These are phyloP conservation scores for Tricholoma bakamatsutake DNA, from an alignment of 768 basidiomycete genomes.

Conservation along the genomic window DNA sequence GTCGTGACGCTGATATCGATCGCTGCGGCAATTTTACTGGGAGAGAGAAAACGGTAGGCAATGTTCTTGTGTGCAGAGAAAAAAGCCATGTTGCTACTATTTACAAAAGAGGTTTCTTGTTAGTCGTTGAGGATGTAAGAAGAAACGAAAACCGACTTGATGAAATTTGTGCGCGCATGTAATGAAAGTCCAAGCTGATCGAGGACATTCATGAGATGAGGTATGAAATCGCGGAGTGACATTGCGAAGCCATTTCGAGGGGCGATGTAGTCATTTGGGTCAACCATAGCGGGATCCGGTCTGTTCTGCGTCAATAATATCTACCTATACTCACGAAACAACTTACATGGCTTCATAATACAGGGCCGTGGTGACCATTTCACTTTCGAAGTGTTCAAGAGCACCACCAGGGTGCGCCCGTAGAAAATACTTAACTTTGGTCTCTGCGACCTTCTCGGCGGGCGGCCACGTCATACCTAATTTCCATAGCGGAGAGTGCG, in stretches of 20 bases:
- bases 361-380: constrained; percentile 71
- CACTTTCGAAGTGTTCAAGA: constrained; percentile 80
- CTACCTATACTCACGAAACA: not conserved
- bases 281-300: constrained; percentile 71
- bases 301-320: constrained; percentile 29
- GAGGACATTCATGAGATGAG: constrained; percentile 75
- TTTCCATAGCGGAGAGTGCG: constrained; percentile 70
- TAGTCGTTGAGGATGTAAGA: constrained; percentile 1
- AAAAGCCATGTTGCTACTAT: constrained; percentile 68
- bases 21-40: constrained; percentile 75
- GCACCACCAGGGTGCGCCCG: constrained; percentile 83
- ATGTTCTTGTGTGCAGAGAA: constrained; percentile 81
- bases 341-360: constrained; percentile 85
- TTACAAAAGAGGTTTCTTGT: not conserved
- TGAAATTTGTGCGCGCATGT: constrained; percentile 75
- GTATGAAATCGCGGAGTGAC: constrained; percentile 74
- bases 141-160: constrained; percentile 47
- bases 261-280: constrained; percentile 73
- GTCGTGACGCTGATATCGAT: constrained; percentile 81
- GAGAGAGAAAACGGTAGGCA: constrained; percentile 84
- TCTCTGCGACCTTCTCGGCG: constrained; percentile 58
- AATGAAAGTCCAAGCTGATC: constrained; percentile 82
- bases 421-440: constrained; percentile 78
- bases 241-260: constrained; percentile 84
- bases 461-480: constrained; percentile 75